These are phyloP conservation scores for Suillus subluteus DNA, from an alignment of 768 basidiomycete genomes.

Conservation along the genomic window DNA sequence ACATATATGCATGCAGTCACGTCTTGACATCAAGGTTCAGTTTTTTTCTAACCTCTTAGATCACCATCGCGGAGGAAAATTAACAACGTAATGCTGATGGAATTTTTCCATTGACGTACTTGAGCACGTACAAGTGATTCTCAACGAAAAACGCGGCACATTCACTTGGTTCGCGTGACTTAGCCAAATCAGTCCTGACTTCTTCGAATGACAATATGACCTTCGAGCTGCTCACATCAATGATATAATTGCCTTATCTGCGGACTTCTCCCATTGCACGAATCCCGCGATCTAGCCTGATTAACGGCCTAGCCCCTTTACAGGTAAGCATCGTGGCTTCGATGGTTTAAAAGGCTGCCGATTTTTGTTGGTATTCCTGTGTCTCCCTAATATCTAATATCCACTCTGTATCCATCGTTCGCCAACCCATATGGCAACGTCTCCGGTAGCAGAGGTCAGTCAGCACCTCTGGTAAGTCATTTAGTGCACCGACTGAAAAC, in stretches of 20 bases:
- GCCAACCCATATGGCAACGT: constrained; percentile 53
- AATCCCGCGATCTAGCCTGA: constrained; percentile 59
- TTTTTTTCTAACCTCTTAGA: constrained; percentile 20
- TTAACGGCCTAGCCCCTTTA: constrained; percentile 52
- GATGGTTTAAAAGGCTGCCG: constrained; percentile 41
- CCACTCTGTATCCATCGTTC: constrained; percentile 31
- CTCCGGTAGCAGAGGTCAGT: constrained; percentile 60
- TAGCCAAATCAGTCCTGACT: constrained; percentile 27
- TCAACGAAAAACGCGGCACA: constrained; percentile 21
- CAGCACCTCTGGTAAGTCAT: constrained; percentile 66
- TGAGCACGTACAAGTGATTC: constrained; percentile 28
- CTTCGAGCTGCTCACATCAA: constrained; percentile 17
- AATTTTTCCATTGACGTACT: constrained; percentile 38
- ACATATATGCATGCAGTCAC: constrained; percentile 35
- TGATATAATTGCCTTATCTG: constrained; percentile 34
- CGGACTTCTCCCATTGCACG: constrained; percentile 50
- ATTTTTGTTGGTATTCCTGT: constrained; percentile 31
- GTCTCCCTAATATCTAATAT: constrained; percentile 41
- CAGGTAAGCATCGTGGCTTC: constrained; percentile 31
- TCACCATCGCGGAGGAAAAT: constrained; percentile 25
- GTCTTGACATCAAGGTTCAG: constrained; percentile 15
- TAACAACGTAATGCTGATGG: constrained; percentile 37
- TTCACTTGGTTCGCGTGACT: constrained; percentile 32
- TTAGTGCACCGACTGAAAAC: constrained; percentile 11
- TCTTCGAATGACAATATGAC: constrained; percentile 24